Evolutionary conservation across 306 rosid species (phyloP), one percentile per base, ranked within the genome.

Genomic region (Cucumis cinereus): DNA sequence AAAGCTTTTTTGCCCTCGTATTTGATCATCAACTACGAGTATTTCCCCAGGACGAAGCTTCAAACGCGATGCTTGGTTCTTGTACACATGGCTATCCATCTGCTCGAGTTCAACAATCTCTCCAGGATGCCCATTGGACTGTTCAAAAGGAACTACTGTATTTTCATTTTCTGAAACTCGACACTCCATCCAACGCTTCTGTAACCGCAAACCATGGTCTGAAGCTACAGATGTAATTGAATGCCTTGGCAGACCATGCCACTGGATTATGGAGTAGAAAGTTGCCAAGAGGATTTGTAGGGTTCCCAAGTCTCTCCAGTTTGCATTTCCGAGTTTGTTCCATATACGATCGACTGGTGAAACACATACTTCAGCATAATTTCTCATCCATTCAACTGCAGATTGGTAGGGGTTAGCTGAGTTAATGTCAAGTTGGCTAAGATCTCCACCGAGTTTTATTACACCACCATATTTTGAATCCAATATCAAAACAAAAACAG

Each of bases 291-390:
- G 83, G 79, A 91, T 47, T 71, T 91, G 97, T 23, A 93, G 81
- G 63, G 98, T 88, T 75, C 98, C 98, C 35, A 89, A 40, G 82
- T 93, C 98, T 12, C 97, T 90, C 98, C 98, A 93, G 71, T 84
- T 91, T 52, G 90, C 88, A 85, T 93, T 93, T 82, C 98, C 98
- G 3, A 93, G 73, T 55, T 81, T 85, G 89, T 93, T 93, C 98
- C 98, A 93, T 81, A 93, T 86, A 12, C 84, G 85, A 57, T 91
- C 96, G 54, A 87, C 87, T 0, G 87, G 92, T 54, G 96, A 89
- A 80, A 93, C 82, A 54, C 84, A 7, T 22, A 93, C 85, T 87
- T 89, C 91, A 40, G 97, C 87, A 63, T 83, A 66, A 58, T 85
- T 73, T 77, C 83, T 91, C 14, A 93, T 82, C 98, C 98, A 93